phyloP scores from a whole-genome alignment of 345 rosid genomes.

The Gynandropsis gynandra region DNA sequence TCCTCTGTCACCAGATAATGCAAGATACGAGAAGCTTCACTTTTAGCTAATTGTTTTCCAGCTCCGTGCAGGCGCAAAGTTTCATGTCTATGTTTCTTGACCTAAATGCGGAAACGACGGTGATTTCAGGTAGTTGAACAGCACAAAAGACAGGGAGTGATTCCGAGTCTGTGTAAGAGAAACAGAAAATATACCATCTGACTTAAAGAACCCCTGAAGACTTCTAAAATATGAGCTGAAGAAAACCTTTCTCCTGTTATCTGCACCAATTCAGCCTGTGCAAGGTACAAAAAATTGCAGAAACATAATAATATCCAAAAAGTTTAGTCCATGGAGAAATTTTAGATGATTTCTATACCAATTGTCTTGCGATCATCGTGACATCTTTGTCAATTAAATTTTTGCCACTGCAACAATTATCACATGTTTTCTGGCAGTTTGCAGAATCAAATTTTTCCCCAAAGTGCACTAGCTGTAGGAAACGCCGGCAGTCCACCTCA shows the following conservation, averaged over 20 bases:
- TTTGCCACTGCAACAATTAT: conserved; percentile 68
- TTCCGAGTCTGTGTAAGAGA: conserved; percentile 11
- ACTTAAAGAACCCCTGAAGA: conserved; percentile 87
- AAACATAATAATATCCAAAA: conserved; percentile 12
- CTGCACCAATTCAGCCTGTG: conserved; percentile 86
- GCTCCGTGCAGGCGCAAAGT: conserved; percentile 81
- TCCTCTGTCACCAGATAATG: conserved; percentile 83
- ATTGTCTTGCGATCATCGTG: conserved; percentile 67
- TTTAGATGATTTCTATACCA: conserved; percentile 41
- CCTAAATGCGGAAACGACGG: conserved; percentile 41
- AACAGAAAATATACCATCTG: conserved; percentile 46
- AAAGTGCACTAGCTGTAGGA: conserved; percentile 80
- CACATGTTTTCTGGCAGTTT: conserved; percentile 78
- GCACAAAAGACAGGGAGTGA: background rate
- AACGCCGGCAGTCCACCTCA: conserved; percentile 91
- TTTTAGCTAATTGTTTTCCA: conserved; percentile 73
- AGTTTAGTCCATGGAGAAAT: conserved; percentile 5
- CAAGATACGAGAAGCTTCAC: conserved; percentile 80
- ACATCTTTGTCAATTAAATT: conserved; percentile 75
- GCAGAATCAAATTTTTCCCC: conserved; percentile 80
- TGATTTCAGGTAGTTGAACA: background rate
- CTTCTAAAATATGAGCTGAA: conserved; percentile 83
- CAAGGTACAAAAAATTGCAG: conserved; percentile 14
- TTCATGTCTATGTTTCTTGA: conserved; percentile 79
- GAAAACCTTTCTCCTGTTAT: conserved; percentile 68